Evolutionary conservation across 1,284 basidiomycete species (phyloP), one percentile per base, ranked within the genome.

Genomic region (Macrocystidia cucumis): DNA sequence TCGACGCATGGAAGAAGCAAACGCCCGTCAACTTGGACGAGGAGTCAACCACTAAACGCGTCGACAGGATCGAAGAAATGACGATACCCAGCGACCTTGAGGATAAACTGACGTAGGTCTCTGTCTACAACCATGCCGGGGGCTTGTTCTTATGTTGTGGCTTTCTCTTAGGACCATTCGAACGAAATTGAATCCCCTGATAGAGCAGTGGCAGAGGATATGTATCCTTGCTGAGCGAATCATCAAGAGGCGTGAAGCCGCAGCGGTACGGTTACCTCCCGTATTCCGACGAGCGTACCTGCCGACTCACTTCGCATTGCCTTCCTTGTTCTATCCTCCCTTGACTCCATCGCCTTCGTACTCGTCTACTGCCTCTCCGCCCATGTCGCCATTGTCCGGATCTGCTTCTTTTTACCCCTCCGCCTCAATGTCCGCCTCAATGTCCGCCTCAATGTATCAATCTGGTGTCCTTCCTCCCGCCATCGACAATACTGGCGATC

Each of bases 151-250:
- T 23, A 23, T 23, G 21, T 38, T 22, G 2, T 11, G 16, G 24
- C 13, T 34, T 24, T 4, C 21, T 16, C 19, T 13, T 43, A 90
- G 85, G 25, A 62, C 73, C 24, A 71, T 93, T 11, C 78, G 86
- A 19, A 67, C 69, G 29, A 83, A 79, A 53, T 61, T 96, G 14
- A 73, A 67, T 27, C 65, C 74, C 3, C 62, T 95, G 29, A 84
- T 96, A 38, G 88, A 92, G 44, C 81, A 91, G 52, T 91, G 90
- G 84, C 90, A 91, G 50, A 78, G 87, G 48, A 84, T 96, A 52
- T 87, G 83, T 52, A 63, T 87, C 36, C 69, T 91, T 27, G 73
- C 82, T 5, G 91, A 96, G 61, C 78, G 90, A 44, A 75, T 89
- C 44, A 74, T 91, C 35, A 85, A 82, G 60, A 77, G 91, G 60